These are phyloP conservation scores for Comarum palustre DNA, from an alignment of 306 rosid genomes.

Conservation along the genomic window DNA sequence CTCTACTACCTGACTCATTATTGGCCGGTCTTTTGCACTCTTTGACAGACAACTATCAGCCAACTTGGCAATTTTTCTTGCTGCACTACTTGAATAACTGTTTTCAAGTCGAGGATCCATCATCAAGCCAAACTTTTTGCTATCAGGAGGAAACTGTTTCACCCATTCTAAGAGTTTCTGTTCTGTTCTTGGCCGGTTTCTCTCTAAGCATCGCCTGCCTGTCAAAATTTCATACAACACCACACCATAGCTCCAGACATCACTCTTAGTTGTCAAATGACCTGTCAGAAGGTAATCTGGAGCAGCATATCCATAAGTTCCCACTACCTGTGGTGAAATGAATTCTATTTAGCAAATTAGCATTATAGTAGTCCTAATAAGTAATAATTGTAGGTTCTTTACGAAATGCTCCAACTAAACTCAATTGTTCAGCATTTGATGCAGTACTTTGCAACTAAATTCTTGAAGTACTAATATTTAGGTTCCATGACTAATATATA, in stretches of 20 bases:
- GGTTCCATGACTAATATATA: background rate
- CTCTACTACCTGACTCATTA: slow-evolving; percentile 64
- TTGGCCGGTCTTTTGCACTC: slow-evolving; percentile 68
- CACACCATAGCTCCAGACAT: slow-evolving; percentile 87
- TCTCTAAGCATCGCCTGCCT: slow-evolving; percentile 70
- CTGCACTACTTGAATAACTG: slow-evolving; percentile 43
- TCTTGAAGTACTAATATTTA: background rate
- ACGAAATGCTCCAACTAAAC: background rate
- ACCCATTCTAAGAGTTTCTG: slow-evolving; percentile 88
- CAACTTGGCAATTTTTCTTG: slow-evolving; percentile 47
- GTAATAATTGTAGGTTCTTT: background rate
- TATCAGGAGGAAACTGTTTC: slow-evolving; percentile 52
- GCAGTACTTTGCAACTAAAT: background rate
- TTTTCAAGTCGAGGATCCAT: slow-evolving; percentile 67
- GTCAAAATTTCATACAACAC: slow-evolving; percentile 72
- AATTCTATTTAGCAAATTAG: slow-evolving; percentile 13
- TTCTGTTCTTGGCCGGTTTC: slow-evolving; percentile 61
- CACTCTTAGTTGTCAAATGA: slow-evolving; percentile 82
- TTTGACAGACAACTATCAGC: slow-evolving; percentile 62
- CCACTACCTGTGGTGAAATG: slow-evolving; percentile 54
- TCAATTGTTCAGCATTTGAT: background rate
- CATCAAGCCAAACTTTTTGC: slow-evolving; percentile 49
- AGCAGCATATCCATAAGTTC: slow-evolving; percentile 88
- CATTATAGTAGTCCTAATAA: background rate
- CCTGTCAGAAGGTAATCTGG: slow-evolving; percentile 86